Evolutionary conservation across 2,329 filamentous ascomycete genomes (phyloP).

Genomic region (Rutstroemia sp.): DNA sequence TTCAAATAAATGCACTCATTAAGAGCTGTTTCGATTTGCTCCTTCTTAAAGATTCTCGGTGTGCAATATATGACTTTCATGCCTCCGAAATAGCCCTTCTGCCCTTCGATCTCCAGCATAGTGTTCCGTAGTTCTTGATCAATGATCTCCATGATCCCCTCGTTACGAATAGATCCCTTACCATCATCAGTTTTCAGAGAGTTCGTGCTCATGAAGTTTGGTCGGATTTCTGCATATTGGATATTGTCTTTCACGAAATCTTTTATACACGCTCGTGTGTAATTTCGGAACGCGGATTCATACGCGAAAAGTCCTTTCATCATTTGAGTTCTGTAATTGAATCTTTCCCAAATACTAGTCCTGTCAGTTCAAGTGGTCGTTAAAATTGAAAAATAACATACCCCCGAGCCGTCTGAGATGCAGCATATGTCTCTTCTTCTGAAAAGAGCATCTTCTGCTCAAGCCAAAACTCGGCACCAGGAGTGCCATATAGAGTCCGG

Average conservation of each 20-base stretch:
- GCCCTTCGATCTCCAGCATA: conserved; percentile 31
- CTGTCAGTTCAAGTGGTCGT: conserved; percentile 11
- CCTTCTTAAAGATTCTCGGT: conserved; percentile 49
- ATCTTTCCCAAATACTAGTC: conserved; percentile 48
- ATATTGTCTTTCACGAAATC: conserved; percentile 58
- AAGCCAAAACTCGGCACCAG: conserved; percentile 46
- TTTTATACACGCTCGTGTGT: conserved; percentile 51
- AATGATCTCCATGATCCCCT: conserved; percentile 54
- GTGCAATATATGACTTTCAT: conserved; percentile 68
- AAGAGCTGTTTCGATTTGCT: conserved; percentile 44
- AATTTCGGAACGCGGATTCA: conserved; percentile 51
- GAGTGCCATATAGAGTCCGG: conserved; percentile 18
- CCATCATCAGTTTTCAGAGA: conserved; percentile 54
- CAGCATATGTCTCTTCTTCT: conserved; percentile 50
- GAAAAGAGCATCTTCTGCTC: conserved; percentile 54
- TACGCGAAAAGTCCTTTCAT: conserved; percentile 70
- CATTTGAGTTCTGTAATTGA: conserved; percentile 62
- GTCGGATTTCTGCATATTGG: conserved; percentile 64
- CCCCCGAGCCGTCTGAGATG: conserved; percentile 43
- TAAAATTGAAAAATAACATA: conserved; percentile 30
- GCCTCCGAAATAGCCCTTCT: conserved; percentile 46
- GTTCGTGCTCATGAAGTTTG: conserved; percentile 59
- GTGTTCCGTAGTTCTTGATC: conserved; percentile 47
- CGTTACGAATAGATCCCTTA: conserved; percentile 42
- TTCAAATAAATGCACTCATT: conserved; percentile 57